These are phyloP conservation scores for Talaromyces sp. DNA, from an alignment of 2,329 filamentous ascomycete genomes.

Conservation along the genomic window DNA sequence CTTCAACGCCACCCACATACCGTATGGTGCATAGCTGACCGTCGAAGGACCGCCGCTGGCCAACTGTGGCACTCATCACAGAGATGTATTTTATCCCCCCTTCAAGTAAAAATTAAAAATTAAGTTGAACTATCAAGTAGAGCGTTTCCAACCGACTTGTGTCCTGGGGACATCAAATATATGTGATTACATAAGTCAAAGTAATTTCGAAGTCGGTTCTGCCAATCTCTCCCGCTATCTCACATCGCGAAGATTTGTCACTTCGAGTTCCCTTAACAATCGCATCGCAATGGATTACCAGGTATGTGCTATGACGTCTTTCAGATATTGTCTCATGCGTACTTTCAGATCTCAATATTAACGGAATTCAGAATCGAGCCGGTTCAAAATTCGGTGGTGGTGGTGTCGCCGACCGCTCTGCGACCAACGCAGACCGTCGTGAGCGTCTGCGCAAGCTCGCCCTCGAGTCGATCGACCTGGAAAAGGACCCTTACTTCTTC, in stretches of 20 bases:
- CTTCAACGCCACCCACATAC: constrained; percentile 75
- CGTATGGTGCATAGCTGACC: constrained; percentile 79
- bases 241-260: constrained; percentile 14
- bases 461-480: constrained; percentile 97
- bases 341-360: constrained; percentile 9
- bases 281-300: constrained; percentile 12
- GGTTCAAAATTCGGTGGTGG: constrained; percentile 98
- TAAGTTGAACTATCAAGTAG: neutral
- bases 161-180: neutral
- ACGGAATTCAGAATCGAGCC: constrained; percentile 72
- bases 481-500: constrained; percentile 99
- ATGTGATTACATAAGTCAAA: constrained; percentile 31
- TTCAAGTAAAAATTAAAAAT: neutral
- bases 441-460: constrained; percentile 97
- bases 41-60: constrained; percentile 79
- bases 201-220: constrained; percentile 1
- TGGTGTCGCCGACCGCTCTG: constrained; percentile 89
- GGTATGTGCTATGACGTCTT: neutral
- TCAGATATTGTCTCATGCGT: neutral
- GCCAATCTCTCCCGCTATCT: constrained; percentile 12
- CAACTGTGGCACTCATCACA: constrained; percentile 43
- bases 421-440: constrained; percentile 94
- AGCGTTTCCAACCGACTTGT: neutral
- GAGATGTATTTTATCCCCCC: neutral
- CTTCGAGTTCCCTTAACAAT: constrained; percentile 10